These are phyloP conservation scores for Asterophora lycoperdoides DNA, from an alignment of 768 basidiomycete species.

Conservation along the genomic window DNA sequence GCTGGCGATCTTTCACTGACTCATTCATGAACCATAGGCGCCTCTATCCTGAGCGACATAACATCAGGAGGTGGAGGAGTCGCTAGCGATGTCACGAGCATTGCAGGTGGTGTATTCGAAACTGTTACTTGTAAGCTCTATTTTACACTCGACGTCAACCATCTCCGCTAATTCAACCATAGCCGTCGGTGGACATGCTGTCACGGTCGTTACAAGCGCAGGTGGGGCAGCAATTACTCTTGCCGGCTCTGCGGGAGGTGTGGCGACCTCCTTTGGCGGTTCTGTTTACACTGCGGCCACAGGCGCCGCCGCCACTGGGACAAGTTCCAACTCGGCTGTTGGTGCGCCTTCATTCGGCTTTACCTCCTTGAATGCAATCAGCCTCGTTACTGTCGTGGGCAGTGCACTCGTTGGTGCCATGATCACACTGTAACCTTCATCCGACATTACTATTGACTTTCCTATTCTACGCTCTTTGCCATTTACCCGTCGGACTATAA, in stretches of 20 bases:
- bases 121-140: conserved; percentile 39
- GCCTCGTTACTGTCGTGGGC: conserved; percentile 32
- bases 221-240: conserved; percentile 62
- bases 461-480: no score
- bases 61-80: conserved; percentile 22
- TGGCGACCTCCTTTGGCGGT: conserved; percentile 49
- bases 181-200: conserved; percentile 52
- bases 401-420: conserved; percentile 39
- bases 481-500: no score
- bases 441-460: no score
- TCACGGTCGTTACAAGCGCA: conserved; percentile 53
- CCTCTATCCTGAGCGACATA: conserved; percentile 34
- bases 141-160: neutral
- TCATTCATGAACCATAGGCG: conserved; percentile 20
- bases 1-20: neutral
- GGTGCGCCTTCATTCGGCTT: conserved; percentile 22
- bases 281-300: conserved; percentile 48
- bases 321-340: conserved; percentile 23
- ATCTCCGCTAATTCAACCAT: conserved; percentile 17
- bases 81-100: conserved; percentile 27
- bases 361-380: conserved; percentile 28
- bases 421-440: conserved; percentile 22
- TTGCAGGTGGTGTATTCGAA: conserved; percentile 29
- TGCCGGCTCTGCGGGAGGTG: conserved; percentile 38
- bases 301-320: conserved; percentile 19